Base-by-base conservation (phyloP, 2,329 filamentous ascomycete genomes). In the Diaporthe sp. region DNA sequence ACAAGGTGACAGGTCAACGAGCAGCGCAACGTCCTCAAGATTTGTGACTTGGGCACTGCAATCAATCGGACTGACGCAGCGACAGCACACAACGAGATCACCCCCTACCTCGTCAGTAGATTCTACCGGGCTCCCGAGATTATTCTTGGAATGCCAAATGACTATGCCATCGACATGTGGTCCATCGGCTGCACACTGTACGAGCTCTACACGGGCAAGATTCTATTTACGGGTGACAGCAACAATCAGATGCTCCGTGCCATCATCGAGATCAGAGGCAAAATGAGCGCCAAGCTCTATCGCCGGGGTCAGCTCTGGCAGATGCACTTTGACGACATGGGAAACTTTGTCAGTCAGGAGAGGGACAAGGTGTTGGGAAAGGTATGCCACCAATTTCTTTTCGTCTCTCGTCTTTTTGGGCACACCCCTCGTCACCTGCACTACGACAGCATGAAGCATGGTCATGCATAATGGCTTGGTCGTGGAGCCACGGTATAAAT, bases 161-260 rank as follows among this genome's bases (percentile, higher is more conserved):
- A 98, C 82, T 97, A 96, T 82, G 93, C 94, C 10, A 95, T 98
- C 78, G 97, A 99, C 83, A 94, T 98, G 88, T 99, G 97, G 97
- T 97, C 96, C 10, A 95, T 98, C 78, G 97, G 97, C 51, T 99
- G 97, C 85, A 99, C 97, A 0, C 88, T 98, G 42, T 99, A 98
- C 84, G 97, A 99, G 85, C 88, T 99, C 55, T 98, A 98, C 86
- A 98, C 97, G 0, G 97, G 97, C 81, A 98, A 98, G 84, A 98
- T 99, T 75, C 88, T 99, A 44, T 99, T 99, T 83, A 95, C 95
- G 1, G 97, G 97, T 75, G 92, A 94, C 78, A 97, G 95, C 86
- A 99, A 99, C 87, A 99, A 99, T 82, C 95, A 98, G 86, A 99
- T 99, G 97, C 91, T 99, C 76, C 94, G 95, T 78, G 93, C 94